phyloP scores from a whole-genome alignment of 208 protist species.

The Leishmania lainsoni region DNA sequence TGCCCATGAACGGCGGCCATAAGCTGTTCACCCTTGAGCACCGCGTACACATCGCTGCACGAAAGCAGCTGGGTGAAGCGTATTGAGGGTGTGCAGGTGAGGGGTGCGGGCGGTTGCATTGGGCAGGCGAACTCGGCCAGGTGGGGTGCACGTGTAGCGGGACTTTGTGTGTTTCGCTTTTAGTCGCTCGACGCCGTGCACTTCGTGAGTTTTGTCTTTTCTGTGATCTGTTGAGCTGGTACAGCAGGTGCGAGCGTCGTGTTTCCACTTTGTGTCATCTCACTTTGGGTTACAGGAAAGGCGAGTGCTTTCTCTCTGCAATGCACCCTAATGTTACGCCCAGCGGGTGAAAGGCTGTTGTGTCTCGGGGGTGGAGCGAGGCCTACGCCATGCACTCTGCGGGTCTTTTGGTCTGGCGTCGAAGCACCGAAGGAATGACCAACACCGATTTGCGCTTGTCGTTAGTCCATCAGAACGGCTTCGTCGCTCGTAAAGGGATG shows the following conservation, averaged over 20 bases:
- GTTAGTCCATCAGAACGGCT: not conserved
- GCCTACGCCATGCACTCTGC: not conserved
- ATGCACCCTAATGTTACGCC: not conserved
- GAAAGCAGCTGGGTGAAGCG: conserved; percentile 79
- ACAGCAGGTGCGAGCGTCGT: not conserved
- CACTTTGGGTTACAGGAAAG: too few species aligned
- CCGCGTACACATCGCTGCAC: conserved; percentile 65
- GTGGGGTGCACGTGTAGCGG: not conserved
- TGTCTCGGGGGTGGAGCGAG: not conserved
- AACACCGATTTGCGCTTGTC: not conserved
- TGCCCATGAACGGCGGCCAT: conserved; percentile 90
- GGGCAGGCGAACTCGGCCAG: not conserved
- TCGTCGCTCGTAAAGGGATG: not conserved
- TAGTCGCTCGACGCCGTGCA: not conserved
- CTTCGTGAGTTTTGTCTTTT: too few species aligned
- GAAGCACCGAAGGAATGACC: not conserved
- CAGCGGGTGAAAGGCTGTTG: not conserved
- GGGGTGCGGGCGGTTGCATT: not conserved
- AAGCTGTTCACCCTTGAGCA: conserved; percentile 90
- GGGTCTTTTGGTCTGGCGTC: not conserved
- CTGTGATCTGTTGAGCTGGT: not conserved
- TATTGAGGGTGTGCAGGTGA: not conserved
- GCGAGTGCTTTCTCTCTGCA: too few species aligned
- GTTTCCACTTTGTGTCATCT: not conserved
- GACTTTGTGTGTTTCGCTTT: not conserved